Evolutionary conservation across 1,284 basidiomycete genomes (phyloP).

Genomic region (Acaromyces ingoldii): DNA sequence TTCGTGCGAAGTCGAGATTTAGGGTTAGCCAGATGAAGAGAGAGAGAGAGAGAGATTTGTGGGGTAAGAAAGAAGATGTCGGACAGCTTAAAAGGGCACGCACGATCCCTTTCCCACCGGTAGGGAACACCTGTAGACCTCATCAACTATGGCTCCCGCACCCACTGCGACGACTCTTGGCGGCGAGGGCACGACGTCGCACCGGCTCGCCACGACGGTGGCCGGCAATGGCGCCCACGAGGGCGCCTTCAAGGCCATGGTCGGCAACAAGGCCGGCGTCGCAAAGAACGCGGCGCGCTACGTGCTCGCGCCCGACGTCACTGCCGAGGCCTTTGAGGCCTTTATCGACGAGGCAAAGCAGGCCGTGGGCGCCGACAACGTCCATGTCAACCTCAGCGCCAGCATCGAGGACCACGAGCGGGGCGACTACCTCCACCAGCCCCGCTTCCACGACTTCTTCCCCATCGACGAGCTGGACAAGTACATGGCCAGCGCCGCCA

Average conservation of each 20-base stretch:
- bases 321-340: slow-evolving; percentile 3
- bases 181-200: slow-evolving; percentile 1
- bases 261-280: background rate
- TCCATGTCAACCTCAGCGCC: slow-evolving; percentile 10
- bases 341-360: slow-evolving; percentile 2
- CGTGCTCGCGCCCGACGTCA: slow-evolving; percentile 8
- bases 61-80: too few species aligned
- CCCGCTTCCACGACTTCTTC: slow-evolving; percentile 11
- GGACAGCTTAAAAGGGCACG: too few species aligned
- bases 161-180: background rate
- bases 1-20: too few species aligned
- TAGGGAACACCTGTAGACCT: too few species aligned
- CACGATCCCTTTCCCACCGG: too few species aligned
- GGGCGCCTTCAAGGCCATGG: background rate
- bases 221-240: slow-evolving; percentile 4
- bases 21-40: too few species aligned
- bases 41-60: too few species aligned
- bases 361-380: slow-evolving; percentile 7
- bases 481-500: slow-evolving; percentile 9
- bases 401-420: slow-evolving; percentile 2
- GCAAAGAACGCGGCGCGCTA: background rate
- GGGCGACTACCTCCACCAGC: slow-evolving; percentile 3
- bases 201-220: slow-evolving; percentile 9
- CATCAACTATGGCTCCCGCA: too few species aligned
- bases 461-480: slow-evolving; percentile 8